Evolutionary conservation across 2,329 filamentous ascomycete species (phyloP).

Genomic region (Aspergillus clavatus): DNA sequence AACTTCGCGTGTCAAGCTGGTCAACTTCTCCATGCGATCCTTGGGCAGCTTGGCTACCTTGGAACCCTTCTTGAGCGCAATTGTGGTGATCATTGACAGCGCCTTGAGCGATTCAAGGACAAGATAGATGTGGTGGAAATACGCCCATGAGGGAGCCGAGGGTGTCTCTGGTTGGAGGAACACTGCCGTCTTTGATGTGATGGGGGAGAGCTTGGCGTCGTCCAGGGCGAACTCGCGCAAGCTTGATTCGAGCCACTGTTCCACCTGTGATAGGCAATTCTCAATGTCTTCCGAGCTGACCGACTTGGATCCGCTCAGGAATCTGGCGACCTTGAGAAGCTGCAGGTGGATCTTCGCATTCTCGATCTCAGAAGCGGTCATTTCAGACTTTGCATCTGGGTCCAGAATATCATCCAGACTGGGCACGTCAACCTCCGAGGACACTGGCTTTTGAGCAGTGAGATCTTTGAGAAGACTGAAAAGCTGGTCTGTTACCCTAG

Average conservation of each 20-base stretch:
- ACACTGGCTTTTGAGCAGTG: conserved; percentile 28
- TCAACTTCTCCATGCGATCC: conserved; percentile 30
- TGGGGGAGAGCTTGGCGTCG: conserved; percentile 15
- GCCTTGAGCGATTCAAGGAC: conserved; percentile 41
- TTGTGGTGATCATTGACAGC: conserved; percentile 28
- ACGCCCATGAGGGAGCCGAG: conserved; percentile 38
- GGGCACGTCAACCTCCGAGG: conserved; percentile 24
- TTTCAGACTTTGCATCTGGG: conserved; percentile 25
- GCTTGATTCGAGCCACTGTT: conserved; percentile 30
- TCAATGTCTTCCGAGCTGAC: conserved; percentile 27
- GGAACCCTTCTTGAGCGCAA: conserved; percentile 28
- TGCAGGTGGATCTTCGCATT: conserved; percentile 29
- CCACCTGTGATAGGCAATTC: conserved; percentile 23
- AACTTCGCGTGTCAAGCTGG: conserved; percentile 21
- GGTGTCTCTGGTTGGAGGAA: conserved; percentile 20
- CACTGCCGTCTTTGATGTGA: conserved; percentile 24
- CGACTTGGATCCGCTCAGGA: conserved; percentile 32
- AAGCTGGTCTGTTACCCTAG: conserved; percentile 31
- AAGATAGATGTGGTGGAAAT: conserved; percentile 36
- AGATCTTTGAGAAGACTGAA: conserved; percentile 33
- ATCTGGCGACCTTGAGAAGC: conserved; percentile 31
- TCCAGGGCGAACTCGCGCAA: conserved; percentile 18
- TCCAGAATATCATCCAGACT: conserved; percentile 22
- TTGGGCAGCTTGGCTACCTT: conserved; percentile 32
- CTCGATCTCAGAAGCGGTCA: conserved; percentile 34